Percentiles rank a stretch among this genome's conserved stretches.
Evolutionary conservation across 352 stramenopile species (phyloP).

Genomic region (Globisporangium paddicum): DNA sequence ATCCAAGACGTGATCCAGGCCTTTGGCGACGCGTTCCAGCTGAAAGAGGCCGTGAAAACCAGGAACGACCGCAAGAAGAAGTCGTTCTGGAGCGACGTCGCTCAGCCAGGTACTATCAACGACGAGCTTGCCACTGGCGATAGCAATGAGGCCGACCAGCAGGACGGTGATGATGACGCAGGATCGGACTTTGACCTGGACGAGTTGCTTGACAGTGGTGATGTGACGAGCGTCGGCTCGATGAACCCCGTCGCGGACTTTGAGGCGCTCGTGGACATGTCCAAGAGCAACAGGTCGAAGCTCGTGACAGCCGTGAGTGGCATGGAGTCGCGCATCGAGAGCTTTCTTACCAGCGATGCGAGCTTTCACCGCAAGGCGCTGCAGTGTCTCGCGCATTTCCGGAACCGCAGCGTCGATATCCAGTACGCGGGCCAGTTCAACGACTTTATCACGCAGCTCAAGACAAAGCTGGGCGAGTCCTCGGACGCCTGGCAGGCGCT

Average conservation of each 20-base stretch:
- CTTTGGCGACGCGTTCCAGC: slow-evolving; percentile 70
- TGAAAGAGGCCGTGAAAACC: slow-evolving; percentile 73
- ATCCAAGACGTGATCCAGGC: slow-evolving; percentile 55
- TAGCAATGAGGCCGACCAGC: slow-evolving; percentile 12
- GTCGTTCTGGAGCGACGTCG: slow-evolving; percentile 75
- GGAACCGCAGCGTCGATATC: slow-evolving; percentile 60
- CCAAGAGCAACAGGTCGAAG: slow-evolving; percentile 34
- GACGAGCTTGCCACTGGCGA: slow-evolving; percentile 30
- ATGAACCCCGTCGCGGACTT: slow-evolving; percentile 86
- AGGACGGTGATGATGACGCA: slow-evolving; percentile 24
- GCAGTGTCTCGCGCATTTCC: slow-evolving; percentile 69
- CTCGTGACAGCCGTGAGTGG: slow-evolving; percentile 50
- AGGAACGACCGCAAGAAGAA: slow-evolving; percentile 67
- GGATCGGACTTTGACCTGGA: slow-evolving; percentile 73
- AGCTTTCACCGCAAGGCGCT: slow-evolving; percentile 65
- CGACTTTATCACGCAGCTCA: slow-evolving; percentile 56
- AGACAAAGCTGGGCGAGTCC: slow-evolving; percentile 33
- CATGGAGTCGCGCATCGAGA: slow-evolving; percentile 67
- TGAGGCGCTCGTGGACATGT: slow-evolving; percentile 56
- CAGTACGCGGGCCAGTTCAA: slow-evolving; percentile 78
- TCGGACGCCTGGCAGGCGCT: slow-evolving; percentile 50
- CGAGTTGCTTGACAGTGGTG: slow-evolving; percentile 58
- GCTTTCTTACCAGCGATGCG: slow-evolving; percentile 43
- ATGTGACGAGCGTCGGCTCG: slow-evolving; percentile 65
- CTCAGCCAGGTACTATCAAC: slow-evolving; percentile 16